Evolutionary conservation across 192 early-diverging fungal genomes (phyloP).

Genomic region (Coemansia sp.): DNA sequence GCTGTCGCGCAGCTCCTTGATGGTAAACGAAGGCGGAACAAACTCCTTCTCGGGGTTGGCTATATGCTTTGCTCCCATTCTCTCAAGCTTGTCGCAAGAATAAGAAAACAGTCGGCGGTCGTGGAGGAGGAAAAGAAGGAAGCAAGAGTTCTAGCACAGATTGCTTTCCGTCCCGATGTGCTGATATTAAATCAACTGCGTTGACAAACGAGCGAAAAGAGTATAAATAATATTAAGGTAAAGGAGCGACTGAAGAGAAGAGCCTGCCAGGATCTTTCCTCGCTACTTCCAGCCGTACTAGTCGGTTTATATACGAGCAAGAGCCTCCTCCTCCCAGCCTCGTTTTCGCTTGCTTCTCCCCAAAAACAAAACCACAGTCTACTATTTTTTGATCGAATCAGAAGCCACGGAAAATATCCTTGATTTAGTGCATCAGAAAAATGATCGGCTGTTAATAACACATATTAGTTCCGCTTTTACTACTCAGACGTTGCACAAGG

Average conservation of each 20-base stretch:
- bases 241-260: neutral
- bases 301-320: neutral
- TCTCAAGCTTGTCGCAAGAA: neutral
- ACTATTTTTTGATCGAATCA: too few relatives aligned
- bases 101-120: neutral
- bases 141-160: neutral
- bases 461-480: too few relatives aligned
- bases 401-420: too few relatives aligned
- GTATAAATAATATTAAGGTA: neutral
- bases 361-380: too few relatives aligned
- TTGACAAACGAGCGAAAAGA: neutral
- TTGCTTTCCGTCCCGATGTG: neutral
- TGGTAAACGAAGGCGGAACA: conserved; percentile 69
- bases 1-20: conserved; percentile 88
- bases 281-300: neutral
- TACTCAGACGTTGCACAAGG: too few relatives aligned
- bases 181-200: neutral
- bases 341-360: too few relatives aligned
- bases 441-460: too few relatives aligned
- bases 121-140: neutral
- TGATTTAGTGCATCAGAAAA: too few relatives aligned
- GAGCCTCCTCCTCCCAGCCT: neutral
- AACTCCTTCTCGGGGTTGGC: conserved; percentile 49
- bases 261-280: neutral
- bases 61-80: conserved; percentile 39